phyloP scores from a whole-genome alignment of 352 stramenopile species.

The Thalassiosira oceanica region DNA sequence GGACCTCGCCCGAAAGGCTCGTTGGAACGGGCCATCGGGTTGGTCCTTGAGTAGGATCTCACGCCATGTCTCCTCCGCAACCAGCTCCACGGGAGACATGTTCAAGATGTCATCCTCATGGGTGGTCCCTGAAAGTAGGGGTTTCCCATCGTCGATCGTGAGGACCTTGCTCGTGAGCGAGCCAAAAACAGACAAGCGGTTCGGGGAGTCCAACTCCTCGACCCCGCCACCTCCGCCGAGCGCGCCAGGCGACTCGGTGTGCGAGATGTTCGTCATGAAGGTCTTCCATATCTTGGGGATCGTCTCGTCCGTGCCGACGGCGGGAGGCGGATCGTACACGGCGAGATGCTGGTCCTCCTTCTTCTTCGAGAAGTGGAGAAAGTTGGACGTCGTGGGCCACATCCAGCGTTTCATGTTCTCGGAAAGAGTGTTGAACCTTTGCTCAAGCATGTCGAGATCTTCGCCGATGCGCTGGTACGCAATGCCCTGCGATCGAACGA shows the following conservation, averaged over 20 bases:
- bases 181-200: not conserved
- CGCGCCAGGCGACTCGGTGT: not conserved
- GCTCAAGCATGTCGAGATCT: constrained; percentile 8
- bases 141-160: not conserved
- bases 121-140: not conserved
- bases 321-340: constrained; percentile 7
- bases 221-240: not conserved
- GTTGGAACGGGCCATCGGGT: too few relatives aligned
- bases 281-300: constrained; percentile 17
- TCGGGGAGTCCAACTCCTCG: too few relatives aligned
- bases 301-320: not conserved
- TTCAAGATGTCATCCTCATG: not conserved
- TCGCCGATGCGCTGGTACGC: not conserved
- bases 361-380: constrained; percentile 27
- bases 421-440: constrained; percentile 10
- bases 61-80: not conserved
- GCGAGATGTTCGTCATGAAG: constrained; percentile 23
- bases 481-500: constrained; percentile 14
- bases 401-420: constrained; percentile 9
- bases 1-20: too few relatives aligned
- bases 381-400: constrained; percentile 30
- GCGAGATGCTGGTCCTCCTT: constrained; percentile 21
- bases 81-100: not conserved
- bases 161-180: not conserved
- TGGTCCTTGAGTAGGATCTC: constrained; percentile 47